These are phyloP conservation scores for Dothistroma pini DNA, from an alignment of 2,329 filamentous ascomycete species.

Conservation along the genomic window DNA sequence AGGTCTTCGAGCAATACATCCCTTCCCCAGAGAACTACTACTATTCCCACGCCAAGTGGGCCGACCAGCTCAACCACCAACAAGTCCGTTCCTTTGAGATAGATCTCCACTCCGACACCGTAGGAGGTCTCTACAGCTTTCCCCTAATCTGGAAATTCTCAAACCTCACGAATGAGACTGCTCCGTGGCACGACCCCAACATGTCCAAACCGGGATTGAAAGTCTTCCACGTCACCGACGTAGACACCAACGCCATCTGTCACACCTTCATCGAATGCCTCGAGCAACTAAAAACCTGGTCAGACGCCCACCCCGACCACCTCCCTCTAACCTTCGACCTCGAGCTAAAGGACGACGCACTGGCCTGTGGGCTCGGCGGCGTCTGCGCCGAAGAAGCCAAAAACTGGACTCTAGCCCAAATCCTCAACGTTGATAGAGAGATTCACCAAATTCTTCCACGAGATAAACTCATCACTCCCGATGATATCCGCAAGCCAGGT, in stretches of 20 bases:
- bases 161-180: constrained; percentile 36
- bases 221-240: constrained; percentile 51
- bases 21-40: constrained; percentile 42
- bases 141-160: constrained; percentile 44
- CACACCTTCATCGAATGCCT: constrained; percentile 48
- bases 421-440: constrained; percentile 47
- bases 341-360: constrained; percentile 47
- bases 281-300: constrained; percentile 44
- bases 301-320: constrained; percentile 41
- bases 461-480: constrained; percentile 45
- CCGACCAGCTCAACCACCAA: constrained; percentile 46
- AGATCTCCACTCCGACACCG: constrained; percentile 48
- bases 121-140: constrained; percentile 47
- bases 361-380: constrained; percentile 34
- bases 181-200: constrained; percentile 39
- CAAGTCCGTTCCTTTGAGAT: constrained; percentile 48
- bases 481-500: constrained; percentile 43
- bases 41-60: constrained; percentile 47
- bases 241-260: constrained; percentile 47
- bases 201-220: constrained; percentile 46
- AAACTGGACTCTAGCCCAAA: constrained; percentile 43
- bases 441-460: constrained; percentile 44
- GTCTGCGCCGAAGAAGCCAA: constrained; percentile 40
- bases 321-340: constrained; percentile 50
- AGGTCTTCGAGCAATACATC: constrained; percentile 40